Evolutionary conservation across 1,284 basidiomycete species (phyloP).

Genomic region (Stereum hirsutum): DNA sequence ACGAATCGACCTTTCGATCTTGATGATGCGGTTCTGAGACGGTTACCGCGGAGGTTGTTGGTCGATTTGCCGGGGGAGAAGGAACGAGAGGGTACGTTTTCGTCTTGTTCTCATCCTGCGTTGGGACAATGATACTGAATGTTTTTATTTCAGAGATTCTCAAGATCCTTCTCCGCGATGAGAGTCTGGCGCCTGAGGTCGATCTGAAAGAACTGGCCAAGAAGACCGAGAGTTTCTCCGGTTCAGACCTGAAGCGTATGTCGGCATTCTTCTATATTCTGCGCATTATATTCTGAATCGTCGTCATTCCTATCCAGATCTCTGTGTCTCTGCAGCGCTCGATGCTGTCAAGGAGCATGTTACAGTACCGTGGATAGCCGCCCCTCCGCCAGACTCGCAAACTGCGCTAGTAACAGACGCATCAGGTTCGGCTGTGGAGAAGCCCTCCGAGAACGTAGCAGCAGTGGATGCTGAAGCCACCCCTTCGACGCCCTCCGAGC

Average conservation of each 20-base stretch:
- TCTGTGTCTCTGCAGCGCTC: slow-evolving; percentile 83
- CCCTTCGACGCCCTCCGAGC: no score
- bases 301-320: slow-evolving; percentile 53
- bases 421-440: no score
- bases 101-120: background rate
- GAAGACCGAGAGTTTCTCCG: slow-evolving; percentile 81
- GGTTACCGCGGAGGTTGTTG: slow-evolving; percentile 74
- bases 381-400: slow-evolving; percentile 5
- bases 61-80: slow-evolving; percentile 80
- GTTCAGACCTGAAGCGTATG: slow-evolving; percentile 90
- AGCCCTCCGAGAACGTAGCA: no score
- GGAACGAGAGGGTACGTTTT: slow-evolving; percentile 64
- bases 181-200: slow-evolving; percentile 61
- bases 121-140: slow-evolving; percentile 4
- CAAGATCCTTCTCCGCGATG: slow-evolving; percentile 74
- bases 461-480: no score
- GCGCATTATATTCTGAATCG: slow-evolving; percentile 4
- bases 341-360: slow-evolving; percentile 83
- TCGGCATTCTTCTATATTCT: slow-evolving; percentile 11
- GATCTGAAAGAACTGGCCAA: slow-evolving; percentile 57
- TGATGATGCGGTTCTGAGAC: slow-evolving; percentile 78
- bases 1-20: slow-evolving; percentile 87
- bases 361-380: slow-evolving; percentile 55
- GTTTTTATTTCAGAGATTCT: slow-evolving; percentile 59
- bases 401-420: no score